Percentiles rank a stretch among this genome's conserved stretches.
These are phyloP conservation scores for Aureobasidium namibiae DNA, from an alignment of 2,329 filamentous ascomycete species.

Conservation along the genomic window DNA sequence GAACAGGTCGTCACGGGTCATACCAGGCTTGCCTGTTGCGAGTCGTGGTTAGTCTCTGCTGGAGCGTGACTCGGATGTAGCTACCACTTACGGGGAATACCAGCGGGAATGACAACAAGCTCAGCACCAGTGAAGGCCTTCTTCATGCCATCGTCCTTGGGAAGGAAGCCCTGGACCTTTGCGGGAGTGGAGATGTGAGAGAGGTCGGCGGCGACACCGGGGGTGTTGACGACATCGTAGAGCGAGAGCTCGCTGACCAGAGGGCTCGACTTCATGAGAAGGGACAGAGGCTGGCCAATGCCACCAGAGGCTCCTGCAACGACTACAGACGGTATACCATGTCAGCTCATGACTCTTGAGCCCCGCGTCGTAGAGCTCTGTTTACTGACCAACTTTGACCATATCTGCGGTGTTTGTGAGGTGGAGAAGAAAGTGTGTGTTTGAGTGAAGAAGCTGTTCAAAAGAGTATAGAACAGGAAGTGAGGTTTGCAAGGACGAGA, in stretches of 20 bases:
- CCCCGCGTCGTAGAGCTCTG: not conserved
- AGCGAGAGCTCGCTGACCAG: conserved; percentile 87
- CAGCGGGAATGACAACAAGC: conserved; percentile 93
- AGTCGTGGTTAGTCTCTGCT: not conserved
- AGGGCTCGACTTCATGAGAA: conserved; percentile 85
- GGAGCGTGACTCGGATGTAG: not conserved
- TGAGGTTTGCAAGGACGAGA: not conserved
- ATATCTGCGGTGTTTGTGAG: conserved; percentile 18
- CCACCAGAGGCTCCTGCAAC: conserved; percentile 96
- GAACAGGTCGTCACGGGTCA: conserved; percentile 99
- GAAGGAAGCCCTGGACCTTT: conserved; percentile 80
- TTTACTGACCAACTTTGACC: conserved; percentile 17
- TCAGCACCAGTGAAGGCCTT: conserved; percentile 85
- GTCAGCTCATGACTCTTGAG: not conserved
- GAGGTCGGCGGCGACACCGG: conserved; percentile 89
- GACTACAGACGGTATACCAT: conserved; percentile 26
- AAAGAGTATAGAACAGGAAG: not conserved
- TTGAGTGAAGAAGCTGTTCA: not conserved
- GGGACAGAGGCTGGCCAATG: conserved; percentile 91
- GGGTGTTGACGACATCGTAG: conserved; percentile 99
- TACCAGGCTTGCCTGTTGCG: conserved; percentile 85
- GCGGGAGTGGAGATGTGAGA: conserved; percentile 93
- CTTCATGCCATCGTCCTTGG: conserved; percentile 75
- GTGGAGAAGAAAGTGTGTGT: not conserved
- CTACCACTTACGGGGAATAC: conserved; percentile 69